Evolutionary conservation across 768 basidiomycete species (phyloP).

Genomic region (Artomyces pyxidatus): DNA sequence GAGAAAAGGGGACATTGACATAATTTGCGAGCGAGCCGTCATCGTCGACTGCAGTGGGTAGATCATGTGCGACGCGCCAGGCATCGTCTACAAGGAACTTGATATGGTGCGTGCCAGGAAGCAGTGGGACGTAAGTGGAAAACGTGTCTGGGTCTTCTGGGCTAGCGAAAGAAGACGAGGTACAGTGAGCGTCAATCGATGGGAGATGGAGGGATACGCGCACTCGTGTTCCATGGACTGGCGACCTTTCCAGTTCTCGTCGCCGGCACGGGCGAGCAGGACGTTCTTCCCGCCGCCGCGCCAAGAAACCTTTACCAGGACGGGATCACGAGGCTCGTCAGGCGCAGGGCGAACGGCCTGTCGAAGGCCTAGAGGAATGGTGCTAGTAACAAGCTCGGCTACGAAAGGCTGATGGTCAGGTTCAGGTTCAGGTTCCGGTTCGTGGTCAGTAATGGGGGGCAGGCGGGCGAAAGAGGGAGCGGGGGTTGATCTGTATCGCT

Average conservation of each 20-base stretch:
- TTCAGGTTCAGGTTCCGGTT: constrained; percentile 34
- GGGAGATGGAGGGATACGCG: constrained; percentile 24
- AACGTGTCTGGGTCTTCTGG: constrained; percentile 28
- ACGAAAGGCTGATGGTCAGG: constrained; percentile 39
- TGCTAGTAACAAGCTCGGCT: constrained; percentile 53
- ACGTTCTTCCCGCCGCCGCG: constrained; percentile 35
- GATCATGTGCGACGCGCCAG: constrained; percentile 70
- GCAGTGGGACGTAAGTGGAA: constrained; percentile 41
- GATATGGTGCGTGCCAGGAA: constrained; percentile 88
- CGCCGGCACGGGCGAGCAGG: constrained; percentile 54
- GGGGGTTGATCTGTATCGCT: constrained; percentile 19
- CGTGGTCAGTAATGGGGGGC: constrained; percentile 35
- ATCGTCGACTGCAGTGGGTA: constrained; percentile 88
- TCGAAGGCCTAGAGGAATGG: constrained; percentile 48
- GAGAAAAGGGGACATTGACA: constrained; percentile 51
- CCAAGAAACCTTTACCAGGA: constrained; percentile 47
- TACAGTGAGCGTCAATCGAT: not conserved
- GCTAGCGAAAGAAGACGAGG: not conserved
- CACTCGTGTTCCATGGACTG: constrained; percentile 52
- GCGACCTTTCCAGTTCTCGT: constrained; percentile 67
- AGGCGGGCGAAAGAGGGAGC: constrained; percentile 20
- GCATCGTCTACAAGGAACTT: constrained; percentile 92
- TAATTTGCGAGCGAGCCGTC: constrained; percentile 94
- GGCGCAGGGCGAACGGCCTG: constrained; percentile 23
- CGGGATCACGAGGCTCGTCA: constrained; percentile 14